Conservation (phyloP, 768 basidiomycete genomes). For the Amanita pseudoporphyria region DNA sequence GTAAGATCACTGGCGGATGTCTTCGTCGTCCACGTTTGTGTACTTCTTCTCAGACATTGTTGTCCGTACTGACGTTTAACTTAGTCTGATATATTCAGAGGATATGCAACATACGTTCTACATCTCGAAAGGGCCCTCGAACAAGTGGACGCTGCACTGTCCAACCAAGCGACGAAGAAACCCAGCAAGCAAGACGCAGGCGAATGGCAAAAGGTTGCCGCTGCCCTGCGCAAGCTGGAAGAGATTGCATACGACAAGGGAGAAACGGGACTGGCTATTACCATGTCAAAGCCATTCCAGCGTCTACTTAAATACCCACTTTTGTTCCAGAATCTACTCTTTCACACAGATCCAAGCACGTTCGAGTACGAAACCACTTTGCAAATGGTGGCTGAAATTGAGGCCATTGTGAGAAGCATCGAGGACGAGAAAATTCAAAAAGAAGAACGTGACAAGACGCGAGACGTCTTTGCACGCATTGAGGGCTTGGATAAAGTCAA, state of each 20-base stretch:
- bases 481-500: conserved; percentile 93
- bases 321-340: conserved; percentile 94
- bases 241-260: conserved; percentile 74
- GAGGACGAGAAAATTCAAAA: conserved; percentile 98
- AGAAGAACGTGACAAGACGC: conserved; percentile 91
- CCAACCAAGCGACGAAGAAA: conserved; percentile 57
- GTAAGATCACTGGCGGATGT: conserved; percentile 91
- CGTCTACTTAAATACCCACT: conserved; percentile 94
- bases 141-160: conserved; percentile 75
- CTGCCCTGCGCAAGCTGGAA: conserved; percentile 69
- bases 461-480: conserved; percentile 92
- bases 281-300: conserved; percentile 95
- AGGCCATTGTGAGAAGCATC: conserved; percentile 91
- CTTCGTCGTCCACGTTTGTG: conserved; percentile 81
- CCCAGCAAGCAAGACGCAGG: conserved; percentile 75
- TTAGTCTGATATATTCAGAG: conserved; percentile 87
- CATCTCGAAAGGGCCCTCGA: conserved; percentile 86
- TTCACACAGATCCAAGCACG: conserved; percentile 94
- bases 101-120: conserved; percentile 92
- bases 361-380: conserved; percentile 96
- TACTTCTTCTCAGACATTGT: conserved; percentile 2
- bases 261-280: conserved; percentile 92
- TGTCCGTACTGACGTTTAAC: conserved; percentile 10
- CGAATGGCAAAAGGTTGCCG: conserved; percentile 73
- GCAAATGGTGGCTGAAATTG: conserved; percentile 95